Base-by-base conservation (phyloP, 305 asterid species). In the Fraxinus angustifolia region DNA sequence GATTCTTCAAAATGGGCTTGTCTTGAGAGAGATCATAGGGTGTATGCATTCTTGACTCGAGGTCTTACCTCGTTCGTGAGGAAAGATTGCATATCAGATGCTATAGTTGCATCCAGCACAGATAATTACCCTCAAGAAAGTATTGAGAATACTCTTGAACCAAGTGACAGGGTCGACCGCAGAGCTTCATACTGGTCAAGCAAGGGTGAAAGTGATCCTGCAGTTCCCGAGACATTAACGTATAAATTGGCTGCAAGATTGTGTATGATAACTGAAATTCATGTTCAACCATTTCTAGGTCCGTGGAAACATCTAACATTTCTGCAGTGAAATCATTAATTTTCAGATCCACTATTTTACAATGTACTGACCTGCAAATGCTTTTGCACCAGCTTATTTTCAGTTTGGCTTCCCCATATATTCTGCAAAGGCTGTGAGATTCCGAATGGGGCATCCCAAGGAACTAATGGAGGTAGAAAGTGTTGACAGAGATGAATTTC, bases 181-280 rank as follows among this genome's bases (percentile, higher is more conserved):
- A 86, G 94, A 86, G 91, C 93, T 78, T 92, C 97, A 3, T 93
- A 92, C 85, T 94, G 98, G 97, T 94, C 98, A 35, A 94, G 97
- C 87, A 83, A 86, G 84, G 98, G 97, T 16, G 86, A 85, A 68
- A 80, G 67, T 79, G 84, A 89, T 83, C 88, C 91, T 72, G 78
- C 86, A 31, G 91, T 87, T 28, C 91, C 96, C 0, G 98, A 94
- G 89, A 87, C 89, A 3, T 89, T 94, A 83, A 82, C 87, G 1
- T 94, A 90, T 85, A 86, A 83, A 73, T 80, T 94, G 87, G 85
- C 85, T 78, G 80, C 98, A 30, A 87, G 80, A 68, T 58, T 93
- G 75, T 91, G 97, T 71, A 75, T 93, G 85, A 81, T 94, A 72
- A 87, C 91, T 19, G 97, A 93, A 84, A 82, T 93, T 45, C 95